phyloP scores from a whole-genome alignment of 2,329 filamentous ascomycete genomes.

The Fusarium oxysporum region DNA sequence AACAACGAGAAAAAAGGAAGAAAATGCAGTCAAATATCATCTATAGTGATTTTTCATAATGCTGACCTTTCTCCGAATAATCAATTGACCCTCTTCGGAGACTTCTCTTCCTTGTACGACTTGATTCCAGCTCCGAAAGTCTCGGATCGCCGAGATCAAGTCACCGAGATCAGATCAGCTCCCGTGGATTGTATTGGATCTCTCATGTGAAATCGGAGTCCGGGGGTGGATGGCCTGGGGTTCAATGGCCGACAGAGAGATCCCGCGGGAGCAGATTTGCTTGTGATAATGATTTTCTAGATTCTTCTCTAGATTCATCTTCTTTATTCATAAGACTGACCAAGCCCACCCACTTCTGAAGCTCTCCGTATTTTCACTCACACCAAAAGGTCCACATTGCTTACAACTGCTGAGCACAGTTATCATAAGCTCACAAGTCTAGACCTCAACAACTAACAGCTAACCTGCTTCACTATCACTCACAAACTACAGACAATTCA shows the following conservation, averaged over 20 bases:
- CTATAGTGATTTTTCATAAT: neutral
- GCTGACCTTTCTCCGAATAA: conserved; percentile 1
- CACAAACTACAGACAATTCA: neutral
- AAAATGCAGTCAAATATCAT: neutral
- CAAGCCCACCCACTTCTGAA: neutral
- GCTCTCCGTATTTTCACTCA: neutral
- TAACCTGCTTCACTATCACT: neutral
- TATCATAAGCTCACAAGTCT: neutral
- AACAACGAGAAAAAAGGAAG: neutral
- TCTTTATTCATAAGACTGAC: neutral
- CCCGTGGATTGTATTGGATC: conserved; percentile 7
- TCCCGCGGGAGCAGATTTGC: conserved; percentile 22
- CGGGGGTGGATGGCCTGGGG: conserved; percentile 32
- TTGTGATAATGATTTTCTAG: conserved; percentile 21
- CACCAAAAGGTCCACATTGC: neutral
- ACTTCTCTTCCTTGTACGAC: conserved; percentile 7
- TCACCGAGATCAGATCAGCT: conserved; percentile 23
- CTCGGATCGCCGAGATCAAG: conserved; percentile 29
- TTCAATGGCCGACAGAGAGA: conserved; percentile 23
- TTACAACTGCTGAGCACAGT: conserved; percentile 12
- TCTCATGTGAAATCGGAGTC: conserved; percentile 40
- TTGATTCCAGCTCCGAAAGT: conserved; percentile 15
- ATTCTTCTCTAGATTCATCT: neutral
- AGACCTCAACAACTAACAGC: conserved; percentile 3
- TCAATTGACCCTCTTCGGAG: neutral